These are phyloP conservation scores for Chalciporus piperatus DNA, from an alignment of 768 basidiomycete species.

Conservation along the genomic window DNA sequence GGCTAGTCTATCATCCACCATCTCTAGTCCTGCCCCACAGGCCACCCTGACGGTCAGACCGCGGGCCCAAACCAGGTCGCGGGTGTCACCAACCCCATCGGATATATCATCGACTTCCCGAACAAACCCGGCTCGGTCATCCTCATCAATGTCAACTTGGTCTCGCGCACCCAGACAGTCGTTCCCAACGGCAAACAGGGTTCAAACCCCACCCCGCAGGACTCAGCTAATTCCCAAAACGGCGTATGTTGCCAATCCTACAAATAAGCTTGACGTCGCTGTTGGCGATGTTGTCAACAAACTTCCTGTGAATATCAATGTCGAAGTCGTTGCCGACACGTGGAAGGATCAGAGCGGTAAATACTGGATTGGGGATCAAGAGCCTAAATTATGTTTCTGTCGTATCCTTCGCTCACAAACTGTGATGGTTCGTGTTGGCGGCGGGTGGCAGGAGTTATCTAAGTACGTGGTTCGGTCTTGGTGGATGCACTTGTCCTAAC, in stretches of 20 bases:
- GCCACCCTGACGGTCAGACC: constrained; percentile 34
- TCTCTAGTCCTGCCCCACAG: constrained; percentile 33
- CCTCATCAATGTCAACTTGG: constrained; percentile 59
- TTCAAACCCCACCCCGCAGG: constrained; percentile 48
- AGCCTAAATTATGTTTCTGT: constrained; percentile 88
- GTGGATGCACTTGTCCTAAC: constrained; percentile 4
- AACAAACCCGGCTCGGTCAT: constrained; percentile 41
- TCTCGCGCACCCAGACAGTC: constrained; percentile 67
- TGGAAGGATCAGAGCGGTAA: constrained; percentile 95
- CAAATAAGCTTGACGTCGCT: constrained; percentile 88
- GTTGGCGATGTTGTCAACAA: constrained; percentile 91
- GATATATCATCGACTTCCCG: constrained; percentile 53
- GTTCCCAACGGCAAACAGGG: constrained; percentile 42
- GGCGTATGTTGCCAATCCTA: constrained; percentile 83
- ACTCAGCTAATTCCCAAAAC: constrained; percentile 44
- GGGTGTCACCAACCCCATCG: constrained; percentile 62
- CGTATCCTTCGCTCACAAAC: constrained; percentile 87
- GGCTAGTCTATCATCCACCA: constrained; percentile 53
- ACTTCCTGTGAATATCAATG: constrained; percentile 78
- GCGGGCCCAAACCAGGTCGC: constrained; percentile 42
- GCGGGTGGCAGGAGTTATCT: constrained; percentile 90
- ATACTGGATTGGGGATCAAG: constrained; percentile 94
- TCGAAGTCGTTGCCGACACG: constrained; percentile 76
- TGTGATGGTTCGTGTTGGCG: constrained; percentile 95
- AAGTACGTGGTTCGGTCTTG: constrained; percentile 51